A percentile compares a stretch with the other conserved stretches of the same genome.
These are phyloP conservation scores for Cubamyces sp. DNA, from an alignment of 768 basidiomycete species.

Conservation along the genomic window DNA sequence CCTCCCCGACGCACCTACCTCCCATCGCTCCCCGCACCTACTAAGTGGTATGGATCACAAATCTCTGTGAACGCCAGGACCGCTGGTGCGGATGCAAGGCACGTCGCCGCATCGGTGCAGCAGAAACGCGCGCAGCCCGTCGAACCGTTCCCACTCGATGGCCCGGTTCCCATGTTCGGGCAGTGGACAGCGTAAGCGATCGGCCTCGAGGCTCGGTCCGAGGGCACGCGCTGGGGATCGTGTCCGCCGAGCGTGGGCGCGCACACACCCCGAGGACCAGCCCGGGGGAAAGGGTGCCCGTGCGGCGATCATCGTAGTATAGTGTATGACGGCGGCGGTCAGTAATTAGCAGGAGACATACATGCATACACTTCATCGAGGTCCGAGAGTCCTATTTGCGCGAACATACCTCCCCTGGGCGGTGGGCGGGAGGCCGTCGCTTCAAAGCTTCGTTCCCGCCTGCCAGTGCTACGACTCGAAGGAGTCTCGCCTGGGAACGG, in stretches of 20 bases:
- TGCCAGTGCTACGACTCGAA: background rate
- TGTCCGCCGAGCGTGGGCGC: background rate
- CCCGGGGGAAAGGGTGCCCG: conserved; percentile 1
- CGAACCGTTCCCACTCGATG: conserved; percentile 15
- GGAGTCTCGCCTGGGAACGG: background rate
- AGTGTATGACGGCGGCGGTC: background rate
- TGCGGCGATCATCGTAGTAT: background rate
- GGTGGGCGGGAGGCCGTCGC: background rate
- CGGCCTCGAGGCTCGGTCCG: background rate
- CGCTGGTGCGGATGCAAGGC: conserved; percentile 17
- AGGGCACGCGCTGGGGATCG: background rate
- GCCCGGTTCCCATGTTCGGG: conserved; percentile 7
- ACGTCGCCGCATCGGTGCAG: conserved; percentile 9
- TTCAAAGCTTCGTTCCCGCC: no score
- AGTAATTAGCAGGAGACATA: background rate
- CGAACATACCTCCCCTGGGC: background rate
- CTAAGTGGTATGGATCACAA: background rate
- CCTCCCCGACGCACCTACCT: background rate
- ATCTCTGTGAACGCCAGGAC: background rate
- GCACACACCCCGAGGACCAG: background rate
- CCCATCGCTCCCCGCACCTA: background rate
- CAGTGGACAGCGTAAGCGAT: background rate
- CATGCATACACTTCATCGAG: background rate
- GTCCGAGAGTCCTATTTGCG: background rate
- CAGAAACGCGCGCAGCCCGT: background rate